Evolutionary conservation across 2,329 filamentous ascomycete species (phyloP).

Genomic region (Paraphaeosphaeria sporulosa): DNA sequence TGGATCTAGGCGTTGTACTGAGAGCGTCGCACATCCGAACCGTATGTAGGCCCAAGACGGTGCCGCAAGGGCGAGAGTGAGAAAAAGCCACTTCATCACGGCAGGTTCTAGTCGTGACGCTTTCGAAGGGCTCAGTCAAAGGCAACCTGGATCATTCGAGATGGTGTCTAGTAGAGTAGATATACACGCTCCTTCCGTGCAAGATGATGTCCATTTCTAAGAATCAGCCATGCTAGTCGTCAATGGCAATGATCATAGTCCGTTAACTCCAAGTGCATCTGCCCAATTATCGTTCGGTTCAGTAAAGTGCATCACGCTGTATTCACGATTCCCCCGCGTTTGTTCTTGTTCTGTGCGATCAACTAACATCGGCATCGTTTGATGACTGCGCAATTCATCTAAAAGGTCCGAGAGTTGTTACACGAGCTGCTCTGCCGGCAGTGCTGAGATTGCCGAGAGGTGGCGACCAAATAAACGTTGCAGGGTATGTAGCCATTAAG

Average conservation of each 20-base stretch:
- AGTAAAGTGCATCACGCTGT: neutral
- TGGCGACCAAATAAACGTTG: neutral
- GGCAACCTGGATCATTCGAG: neutral
- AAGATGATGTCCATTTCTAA: neutral
- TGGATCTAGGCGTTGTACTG: conserved; percentile 38
- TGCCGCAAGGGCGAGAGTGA: conserved; percentile 21
- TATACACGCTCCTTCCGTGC: neutral
- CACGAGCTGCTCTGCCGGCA: conserved; percentile 8
- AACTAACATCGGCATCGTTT: neutral
- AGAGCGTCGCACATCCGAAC: conserved; percentile 33
- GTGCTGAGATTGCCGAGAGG: conserved; percentile 6
- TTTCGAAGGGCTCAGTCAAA: neutral
- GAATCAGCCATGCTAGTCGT: neutral
- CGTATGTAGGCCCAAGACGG: conserved; percentile 32
- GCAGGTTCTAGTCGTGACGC: neutral
- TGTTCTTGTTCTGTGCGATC: neutral
- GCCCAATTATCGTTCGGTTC: neutral
- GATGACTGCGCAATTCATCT: neutral
- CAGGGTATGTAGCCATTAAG: neutral
- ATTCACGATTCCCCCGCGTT: neutral
- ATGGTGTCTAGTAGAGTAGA: neutral
- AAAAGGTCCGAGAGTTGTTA: neutral
- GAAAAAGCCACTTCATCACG: conserved; percentile 28
- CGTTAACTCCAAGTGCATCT: neutral
- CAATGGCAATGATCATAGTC: neutral